Conservation (phyloP, 1,139 yeast species). For the Taphrina betulina region DNA sequence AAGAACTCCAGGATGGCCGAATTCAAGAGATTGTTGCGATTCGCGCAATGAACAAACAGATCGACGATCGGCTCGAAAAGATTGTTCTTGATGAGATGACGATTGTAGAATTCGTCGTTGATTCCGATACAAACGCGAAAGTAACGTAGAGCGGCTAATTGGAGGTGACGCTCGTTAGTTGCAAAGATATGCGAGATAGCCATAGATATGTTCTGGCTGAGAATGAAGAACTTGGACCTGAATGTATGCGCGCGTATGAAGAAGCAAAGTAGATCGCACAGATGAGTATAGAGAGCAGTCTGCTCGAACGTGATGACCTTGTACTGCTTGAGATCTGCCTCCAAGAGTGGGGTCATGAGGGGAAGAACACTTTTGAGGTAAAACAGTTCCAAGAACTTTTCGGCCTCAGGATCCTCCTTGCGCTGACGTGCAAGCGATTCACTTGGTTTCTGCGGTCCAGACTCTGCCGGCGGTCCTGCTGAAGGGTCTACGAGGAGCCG, state of each 20-base stretch:
- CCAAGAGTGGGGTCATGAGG: slow-evolving; percentile 56
- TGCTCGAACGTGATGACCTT: slow-evolving; percentile 15
- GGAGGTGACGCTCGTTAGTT: slow-evolving; percentile 38
- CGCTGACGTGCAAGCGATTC: slow-evolving; percentile 37
- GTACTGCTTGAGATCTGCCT: slow-evolving; percentile 39
- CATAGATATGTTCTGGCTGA: slow-evolving; percentile 37
- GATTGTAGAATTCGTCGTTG: slow-evolving; percentile 61
- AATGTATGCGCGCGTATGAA: slow-evolving; percentile 39
- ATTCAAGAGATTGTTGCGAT: slow-evolving; percentile 63
- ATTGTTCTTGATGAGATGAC: slow-evolving; percentile 58
- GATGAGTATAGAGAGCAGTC: slow-evolving; percentile 34
- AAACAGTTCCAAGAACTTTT: slow-evolving; percentile 60
- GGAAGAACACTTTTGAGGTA: slow-evolving; percentile 61
- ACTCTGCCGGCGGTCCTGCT: slow-evolving; percentile 37
- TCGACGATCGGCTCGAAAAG: slow-evolving; percentile 55
- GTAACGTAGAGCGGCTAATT: slow-evolving; percentile 49
- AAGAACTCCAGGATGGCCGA: slow-evolving; percentile 75
- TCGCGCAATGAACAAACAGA: slow-evolving; percentile 54
- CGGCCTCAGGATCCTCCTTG: slow-evolving; percentile 46
- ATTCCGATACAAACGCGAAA: slow-evolving; percentile 58
- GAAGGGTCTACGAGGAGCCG: slow-evolving; percentile 67
- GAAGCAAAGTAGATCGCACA: slow-evolving; percentile 39
- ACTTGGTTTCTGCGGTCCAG: slow-evolving; percentile 26
- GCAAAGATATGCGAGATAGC: slow-evolving; percentile 42
- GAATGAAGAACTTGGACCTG: slow-evolving; percentile 36